These are phyloP conservation scores for Fusarium nelsonii DNA, from an alignment of 2,329 filamentous ascomycete genomes.

Conservation along the genomic window DNA sequence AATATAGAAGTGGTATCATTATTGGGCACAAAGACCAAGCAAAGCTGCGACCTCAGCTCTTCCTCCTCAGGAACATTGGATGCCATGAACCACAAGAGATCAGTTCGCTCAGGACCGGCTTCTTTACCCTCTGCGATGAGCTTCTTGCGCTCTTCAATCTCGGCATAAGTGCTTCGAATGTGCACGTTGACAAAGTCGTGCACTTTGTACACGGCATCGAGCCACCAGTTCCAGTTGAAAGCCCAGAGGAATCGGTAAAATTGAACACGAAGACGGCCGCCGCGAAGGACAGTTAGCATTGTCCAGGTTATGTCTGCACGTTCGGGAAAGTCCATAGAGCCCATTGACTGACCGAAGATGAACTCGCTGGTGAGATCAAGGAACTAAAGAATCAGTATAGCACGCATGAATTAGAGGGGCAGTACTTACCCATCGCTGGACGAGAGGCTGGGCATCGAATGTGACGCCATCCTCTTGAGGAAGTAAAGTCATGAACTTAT, in stretches of 20 bases:
- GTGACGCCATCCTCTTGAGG: conserved; percentile 8
- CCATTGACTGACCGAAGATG: conserved; percentile 1
- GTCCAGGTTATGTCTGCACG: conserved; percentile 5
- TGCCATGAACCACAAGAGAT: conserved; percentile 18
- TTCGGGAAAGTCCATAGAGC: neutral
- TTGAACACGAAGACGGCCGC: conserved; percentile 3
- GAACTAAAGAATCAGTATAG: neutral
- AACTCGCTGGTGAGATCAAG: conserved; percentile 2
- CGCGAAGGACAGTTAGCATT: conserved; percentile 1
- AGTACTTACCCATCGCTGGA: conserved; percentile 4
- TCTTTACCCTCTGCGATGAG: conserved; percentile 8
- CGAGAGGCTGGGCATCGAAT: neutral
- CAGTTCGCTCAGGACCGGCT: conserved; percentile 9
- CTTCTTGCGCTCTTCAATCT: conserved; percentile 9
- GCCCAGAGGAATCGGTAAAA: conserved; percentile 9
- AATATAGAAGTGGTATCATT: conserved; percentile 5
- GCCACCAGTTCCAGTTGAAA: conserved; percentile 18
- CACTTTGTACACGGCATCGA: conserved; percentile 6
- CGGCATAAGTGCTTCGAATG: conserved; percentile 10
- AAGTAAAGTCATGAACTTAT: neutral
- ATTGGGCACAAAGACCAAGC: conserved; percentile 11
- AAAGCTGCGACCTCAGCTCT: conserved; percentile 13
- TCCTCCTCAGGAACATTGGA: conserved; percentile 5
- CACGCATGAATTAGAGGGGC: neutral
- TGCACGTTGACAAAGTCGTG: conserved; percentile 18